These are phyloP conservation scores for Purpureocillium takamizusanense DNA, from an alignment of 2,329 filamentous ascomycete species.

Conservation along the genomic window DNA sequence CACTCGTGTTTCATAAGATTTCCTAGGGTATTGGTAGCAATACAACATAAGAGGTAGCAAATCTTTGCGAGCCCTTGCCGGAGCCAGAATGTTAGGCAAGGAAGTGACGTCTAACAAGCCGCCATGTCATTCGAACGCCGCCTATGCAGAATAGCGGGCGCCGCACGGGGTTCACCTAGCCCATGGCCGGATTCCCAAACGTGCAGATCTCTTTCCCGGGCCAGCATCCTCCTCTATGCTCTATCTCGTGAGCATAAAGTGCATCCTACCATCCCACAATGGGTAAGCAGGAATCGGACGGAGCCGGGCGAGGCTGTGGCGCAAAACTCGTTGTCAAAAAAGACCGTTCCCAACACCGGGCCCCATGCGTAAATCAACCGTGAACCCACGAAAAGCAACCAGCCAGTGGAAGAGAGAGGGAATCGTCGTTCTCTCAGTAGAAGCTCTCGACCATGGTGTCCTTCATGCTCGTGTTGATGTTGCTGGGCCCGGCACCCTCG, in stretches of 20 bases:
- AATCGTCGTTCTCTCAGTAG: constrained; percentile 57
- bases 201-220: no score
- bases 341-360: constrained; percentile 5
- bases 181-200: no score
- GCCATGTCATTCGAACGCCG: not conserved
- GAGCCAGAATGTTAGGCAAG: no score
- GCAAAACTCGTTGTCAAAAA: constrained; percentile 1
- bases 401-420: constrained; percentile 8
- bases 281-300: constrained; percentile 1
- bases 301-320: not conserved
- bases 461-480: constrained; percentile 80
- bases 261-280: constrained; percentile 1
- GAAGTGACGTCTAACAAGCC: not conserved
- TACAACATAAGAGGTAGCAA: not conserved
- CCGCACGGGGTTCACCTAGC: no score
- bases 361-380: constrained; percentile 4
- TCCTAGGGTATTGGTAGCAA: not conserved
- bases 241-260: not conserved
- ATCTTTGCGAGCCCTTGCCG: no score
- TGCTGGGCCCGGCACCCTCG: constrained; percentile 71
- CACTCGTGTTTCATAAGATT: not conserved
- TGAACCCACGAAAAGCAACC: not conserved
- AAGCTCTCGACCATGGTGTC: constrained; percentile 99
- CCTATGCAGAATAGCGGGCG: not conserved
- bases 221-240: no score